Base-by-base conservation (phyloP, 208 protist species). In the Crithidia thermophila region DNA sequence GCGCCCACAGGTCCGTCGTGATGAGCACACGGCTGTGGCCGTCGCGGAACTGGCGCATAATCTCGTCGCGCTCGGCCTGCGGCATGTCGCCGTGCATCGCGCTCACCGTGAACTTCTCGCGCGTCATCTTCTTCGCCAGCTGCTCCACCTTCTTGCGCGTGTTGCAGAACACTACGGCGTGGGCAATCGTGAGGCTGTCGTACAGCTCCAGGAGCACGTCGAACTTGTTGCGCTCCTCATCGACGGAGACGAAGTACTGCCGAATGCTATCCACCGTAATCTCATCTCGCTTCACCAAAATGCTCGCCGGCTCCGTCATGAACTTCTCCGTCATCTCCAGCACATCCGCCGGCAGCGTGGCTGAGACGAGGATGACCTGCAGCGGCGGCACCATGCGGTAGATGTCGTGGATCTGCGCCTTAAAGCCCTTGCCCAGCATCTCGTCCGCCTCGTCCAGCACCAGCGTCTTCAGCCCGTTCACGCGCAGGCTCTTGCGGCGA, bases 141-240 rank as follows among this genome's bases (percentile, higher is more conserved):
- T 95, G 98, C 67, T 99, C 98, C n/a, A 99, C 99, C 84, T 99
- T 99, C 51, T 94, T 90, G 52, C 94, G 85, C 0, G 96, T 99
- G 86, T 99, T 99, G 81, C 94, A 98, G 80, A 99, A 99, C 49
- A 99, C 99, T 10, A 99, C 98, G 21, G 98, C 94, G 72, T 98
- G 97, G 36, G 98, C 98, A 62, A 99, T 99, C 4, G 96, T 99
- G 4, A 99, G 82, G 7, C 88, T 98, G 39, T 99, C 98, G 79
- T 99, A 99, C 20, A 99, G 81, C 79, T 99, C 99, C 57, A 97
- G 97, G 10, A 99, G 87, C 6, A 98, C 99, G 31, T 99, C 98
- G 64, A 99, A 99, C 81, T 99, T 99, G 88, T 98, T 98, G 50
- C 99, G 97, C 77, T 99, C 98, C 62, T 98, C 90, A 50, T 99